These are phyloP conservation scores for Colletotrichum sp. DNA, from an alignment of 2,329 filamentous ascomycete species.

Conservation along the genomic window DNA sequence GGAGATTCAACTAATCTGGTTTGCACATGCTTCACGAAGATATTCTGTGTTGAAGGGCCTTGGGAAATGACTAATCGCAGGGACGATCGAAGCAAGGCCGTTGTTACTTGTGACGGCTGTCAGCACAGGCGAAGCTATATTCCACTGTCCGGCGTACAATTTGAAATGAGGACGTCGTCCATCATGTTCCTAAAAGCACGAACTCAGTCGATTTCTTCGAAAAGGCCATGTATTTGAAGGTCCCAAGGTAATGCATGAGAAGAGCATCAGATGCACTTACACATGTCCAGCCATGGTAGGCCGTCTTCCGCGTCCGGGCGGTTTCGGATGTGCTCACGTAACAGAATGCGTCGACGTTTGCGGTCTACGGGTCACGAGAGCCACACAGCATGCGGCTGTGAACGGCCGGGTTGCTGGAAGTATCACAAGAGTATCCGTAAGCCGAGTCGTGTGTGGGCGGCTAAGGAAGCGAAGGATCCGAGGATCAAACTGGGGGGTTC, in stretches of 20 bases:
- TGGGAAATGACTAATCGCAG: slow-evolving; percentile 36
- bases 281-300: neutral
- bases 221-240: too few species aligned
- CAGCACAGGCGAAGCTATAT: neutral
- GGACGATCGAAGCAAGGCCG: slow-evolving; percentile 36
- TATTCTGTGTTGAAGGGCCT: slow-evolving; percentile 30
- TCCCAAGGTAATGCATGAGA: too few species aligned
- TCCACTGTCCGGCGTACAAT: slow-evolving; percentile 26
- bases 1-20: slow-evolving; percentile 29
- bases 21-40: slow-evolving; percentile 38
- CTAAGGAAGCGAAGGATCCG: neutral
- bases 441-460: neutral
- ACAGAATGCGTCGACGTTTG: neutral
- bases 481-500: neutral
- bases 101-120: slow-evolving; percentile 28
- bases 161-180: slow-evolving; percentile 45
- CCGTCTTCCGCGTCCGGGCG: neutral
- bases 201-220: neutral
- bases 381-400: neutral
- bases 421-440: neutral
- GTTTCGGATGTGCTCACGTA: neutral
- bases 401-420: neutral
- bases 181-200: slow-evolving; percentile 38
- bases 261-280: neutral
- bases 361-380: neutral